These are phyloP conservation scores for Phytomonas francai DNA, from an alignment of 208 protist species.

Conservation along the genomic window DNA sequence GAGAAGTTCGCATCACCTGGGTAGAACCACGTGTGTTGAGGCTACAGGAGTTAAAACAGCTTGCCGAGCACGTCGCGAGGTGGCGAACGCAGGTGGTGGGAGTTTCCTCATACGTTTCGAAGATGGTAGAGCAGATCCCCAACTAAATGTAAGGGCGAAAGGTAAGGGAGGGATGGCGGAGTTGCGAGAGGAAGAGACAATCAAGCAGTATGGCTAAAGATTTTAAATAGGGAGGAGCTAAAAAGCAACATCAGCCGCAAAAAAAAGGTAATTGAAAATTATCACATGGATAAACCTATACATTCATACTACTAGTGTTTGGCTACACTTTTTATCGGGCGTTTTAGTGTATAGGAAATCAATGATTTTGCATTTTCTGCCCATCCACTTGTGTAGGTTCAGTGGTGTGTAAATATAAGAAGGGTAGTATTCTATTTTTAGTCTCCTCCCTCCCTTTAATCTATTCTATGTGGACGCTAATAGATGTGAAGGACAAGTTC, in stretches of 20 bases:
- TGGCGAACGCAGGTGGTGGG: slow-evolving; percentile 66
- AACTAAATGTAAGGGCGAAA: slow-evolving; percentile 11
- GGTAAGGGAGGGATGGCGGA: background rate
- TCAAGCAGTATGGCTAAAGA: background rate
- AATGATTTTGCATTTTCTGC: background rate
- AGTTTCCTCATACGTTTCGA: slow-evolving; percentile 33
- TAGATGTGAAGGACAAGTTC: background rate
- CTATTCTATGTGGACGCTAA: background rate
- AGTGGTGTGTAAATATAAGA: background rate
- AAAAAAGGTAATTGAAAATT: background rate
- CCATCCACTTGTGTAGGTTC: background rate
- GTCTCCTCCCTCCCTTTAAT: background rate
- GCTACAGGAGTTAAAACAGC: slow-evolving; percentile 59
- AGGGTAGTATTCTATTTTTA: background rate
- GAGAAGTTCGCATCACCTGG: slow-evolving; percentile 81
- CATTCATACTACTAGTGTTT: background rate
- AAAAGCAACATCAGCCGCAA: background rate
- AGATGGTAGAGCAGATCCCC: slow-evolving; percentile 26
- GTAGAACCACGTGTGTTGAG: slow-evolving; percentile 85
- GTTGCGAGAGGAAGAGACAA: background rate
- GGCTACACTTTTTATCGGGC: background rate
- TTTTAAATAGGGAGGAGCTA: background rate
- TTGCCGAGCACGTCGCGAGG: slow-evolving; percentile 52
- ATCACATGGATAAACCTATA: slow-evolving; percentile 1
- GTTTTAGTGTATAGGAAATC: background rate